Evolutionary conservation across 371 early-diverging fungal species (phyloP).

Genomic region (Smittium culicis): DNA sequence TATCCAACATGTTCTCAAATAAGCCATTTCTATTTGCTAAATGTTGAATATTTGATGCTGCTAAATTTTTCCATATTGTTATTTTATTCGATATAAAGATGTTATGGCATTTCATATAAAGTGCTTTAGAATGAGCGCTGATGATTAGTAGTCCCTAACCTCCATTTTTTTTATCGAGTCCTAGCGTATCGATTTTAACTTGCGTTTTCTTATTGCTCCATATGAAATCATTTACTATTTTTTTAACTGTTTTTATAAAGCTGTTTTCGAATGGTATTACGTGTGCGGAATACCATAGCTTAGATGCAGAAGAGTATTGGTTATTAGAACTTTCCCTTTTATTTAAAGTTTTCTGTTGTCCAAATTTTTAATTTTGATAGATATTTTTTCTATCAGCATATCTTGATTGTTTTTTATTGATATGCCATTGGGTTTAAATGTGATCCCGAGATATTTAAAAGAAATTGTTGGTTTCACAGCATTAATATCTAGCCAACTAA

Average conservation of each 20-base stretch:
- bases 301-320: neutral
- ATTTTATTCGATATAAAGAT: neutral
- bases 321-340: neutral
- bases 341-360: neutral
- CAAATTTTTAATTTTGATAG: neutral
- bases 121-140: neutral
- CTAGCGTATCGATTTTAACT: neutral
- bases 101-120: neutral
- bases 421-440: neutral
- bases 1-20: neutral
- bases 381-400: neutral
- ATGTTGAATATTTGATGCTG: neutral
- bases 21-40: neutral
- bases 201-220: neutral
- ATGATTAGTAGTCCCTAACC: neutral
- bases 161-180: neutral
- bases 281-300: neutral
- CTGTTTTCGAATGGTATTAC: neutral
- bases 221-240: neutral
- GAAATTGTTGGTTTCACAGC: neutral
- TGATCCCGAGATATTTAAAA: constrained; percentile 8
- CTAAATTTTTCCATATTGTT: neutral
- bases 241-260: neutral
- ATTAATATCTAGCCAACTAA: too few species aligned
- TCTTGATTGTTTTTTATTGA: neutral